These are phyloP conservation scores for Kewa caespitosa DNA, from an alignment of 179 eudicot species.

Conservation along the genomic window DNA sequence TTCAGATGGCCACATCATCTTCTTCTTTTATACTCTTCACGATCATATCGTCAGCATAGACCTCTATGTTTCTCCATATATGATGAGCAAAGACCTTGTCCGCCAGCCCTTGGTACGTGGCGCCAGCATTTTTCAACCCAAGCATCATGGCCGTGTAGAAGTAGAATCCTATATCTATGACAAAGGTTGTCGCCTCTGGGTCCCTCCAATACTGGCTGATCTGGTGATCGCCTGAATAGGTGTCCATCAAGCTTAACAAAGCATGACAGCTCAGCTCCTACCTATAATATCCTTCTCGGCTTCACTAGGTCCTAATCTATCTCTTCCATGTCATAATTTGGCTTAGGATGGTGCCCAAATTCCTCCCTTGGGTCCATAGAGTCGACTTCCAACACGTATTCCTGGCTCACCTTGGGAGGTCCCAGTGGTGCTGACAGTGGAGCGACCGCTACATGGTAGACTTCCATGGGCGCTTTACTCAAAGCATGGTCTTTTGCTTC, in stretches of 20 bases:
- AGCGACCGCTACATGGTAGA: too few species aligned
- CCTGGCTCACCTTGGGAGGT: too few species aligned
- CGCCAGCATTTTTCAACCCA: not conserved
- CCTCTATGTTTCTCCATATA: not conserved
- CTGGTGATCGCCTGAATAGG: slow-evolving; percentile 10
- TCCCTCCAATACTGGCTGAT: not conserved
- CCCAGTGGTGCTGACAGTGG: too few species aligned
- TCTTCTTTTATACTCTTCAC: not conserved
- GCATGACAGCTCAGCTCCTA: not conserved
- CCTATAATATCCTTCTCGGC: too few species aligned
- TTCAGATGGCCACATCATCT: not conserved
- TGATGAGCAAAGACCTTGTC: not conserved
- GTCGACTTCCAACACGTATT: too few species aligned
- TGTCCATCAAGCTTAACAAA: slow-evolving; percentile 6
- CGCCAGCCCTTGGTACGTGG: not conserved
- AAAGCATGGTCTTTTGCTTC: too few species aligned
- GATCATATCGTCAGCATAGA: not conserved
- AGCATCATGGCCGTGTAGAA: slow-evolving; percentile 2
- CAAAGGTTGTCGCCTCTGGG: not conserved
- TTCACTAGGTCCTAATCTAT: too few species aligned
- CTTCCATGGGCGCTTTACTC: too few species aligned
- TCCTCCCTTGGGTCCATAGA: too few species aligned
- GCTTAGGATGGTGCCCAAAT: too few species aligned
- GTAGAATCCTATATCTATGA: not conserved
- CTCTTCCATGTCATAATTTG: too few species aligned